phyloP scores from a whole-genome alignment of 2,329 filamentous ascomycete species.

The Epichloe sibirici region DNA sequence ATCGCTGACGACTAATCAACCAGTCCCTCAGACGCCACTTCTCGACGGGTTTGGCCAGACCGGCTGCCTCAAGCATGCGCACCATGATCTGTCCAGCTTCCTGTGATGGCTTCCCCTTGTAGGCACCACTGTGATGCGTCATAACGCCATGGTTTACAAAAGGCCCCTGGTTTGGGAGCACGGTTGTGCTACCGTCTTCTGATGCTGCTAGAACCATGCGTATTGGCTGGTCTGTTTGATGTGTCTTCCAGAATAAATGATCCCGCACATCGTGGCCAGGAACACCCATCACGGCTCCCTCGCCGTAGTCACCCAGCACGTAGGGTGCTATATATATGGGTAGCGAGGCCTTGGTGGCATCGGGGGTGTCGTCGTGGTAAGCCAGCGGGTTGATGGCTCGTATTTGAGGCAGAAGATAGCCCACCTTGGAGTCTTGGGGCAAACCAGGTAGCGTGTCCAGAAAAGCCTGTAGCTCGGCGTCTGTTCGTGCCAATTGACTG shows the following conservation, averaged over 20 bases:
- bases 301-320: constrained; percentile 73
- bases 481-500: constrained; percentile 41
- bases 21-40: constrained; percentile 79
- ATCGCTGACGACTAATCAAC: constrained; percentile 83
- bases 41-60: constrained; percentile 49
- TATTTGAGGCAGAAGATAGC: constrained; percentile 53
- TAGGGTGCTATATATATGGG: constrained; percentile 77
- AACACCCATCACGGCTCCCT: constrained; percentile 85
- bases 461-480: constrained; percentile 54
- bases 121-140: constrained; percentile 51
- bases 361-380: constrained; percentile 36
- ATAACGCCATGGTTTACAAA: constrained; percentile 56
- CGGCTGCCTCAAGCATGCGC: constrained; percentile 38
- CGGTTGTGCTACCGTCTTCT: constrained; percentile 33
- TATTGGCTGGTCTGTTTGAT: constrained; percentile 48
- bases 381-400: constrained; percentile 55
- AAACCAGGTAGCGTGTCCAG: constrained; percentile 48
- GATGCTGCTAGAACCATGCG: constrained; percentile 48
- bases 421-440: constrained; percentile 46
- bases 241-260: constrained; percentile 66
- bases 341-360: constrained; percentile 42
- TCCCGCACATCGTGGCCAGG: constrained; percentile 75
- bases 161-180: constrained; percentile 38
- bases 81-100: constrained; percentile 52
- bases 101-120: constrained; percentile 49